Evolutionary conservation across 1,139 yeast genomes (phyloP), one percentile per base, ranked within the genome.

Genomic region (Geotrichum histeridarum): DNA sequence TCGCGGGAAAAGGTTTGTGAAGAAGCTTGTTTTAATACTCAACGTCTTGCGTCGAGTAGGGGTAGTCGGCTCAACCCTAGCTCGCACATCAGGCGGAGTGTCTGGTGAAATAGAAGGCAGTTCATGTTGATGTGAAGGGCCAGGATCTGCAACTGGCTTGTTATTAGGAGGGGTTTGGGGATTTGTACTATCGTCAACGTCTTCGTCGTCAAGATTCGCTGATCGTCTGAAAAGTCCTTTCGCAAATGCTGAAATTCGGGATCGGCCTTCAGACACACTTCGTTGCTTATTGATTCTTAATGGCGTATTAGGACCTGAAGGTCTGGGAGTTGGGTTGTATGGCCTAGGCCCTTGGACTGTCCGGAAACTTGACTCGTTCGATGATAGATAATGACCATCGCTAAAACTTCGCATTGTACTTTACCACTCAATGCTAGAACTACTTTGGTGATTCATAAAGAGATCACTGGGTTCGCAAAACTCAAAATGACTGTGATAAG

Each of bases 401-500:
- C 53, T 42, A 31, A 43, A 50, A 15, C 53, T 41, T 32, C 53
- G 22, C 53, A 50, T 50, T 37, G 44, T 50, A 6, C 39, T 22
- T 22, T 22, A 22, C 27, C 27, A 22, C 27, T 22, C 27, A 22
- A 22, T 22, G 27, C 27, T 22, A 3, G 27, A 5, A 22, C 27
- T 22, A 22, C 27, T 22, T 22, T 22, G 27, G 3, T 22, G 27
- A 22, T 22, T 22, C 27, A 22, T 22, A 22, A 22, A 22, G 27
- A 22, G 27, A 22, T 22, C 27, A 22, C 27, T 22, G 27, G 27
- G 27, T 22, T 22, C 27, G 4, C 5, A 22, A 22, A 5, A 22
- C 27, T 22, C 27, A 22, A 22, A n/a, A 22, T 22, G 27, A 22
- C 27, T 22, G 27, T 22, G 27, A 22, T 22, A 22, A 22, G 27